These are phyloP conservation scores for Panicum hallii DNA, from an alignment of 202 grass and related monocot genomes.

Conservation along the genomic window DNA sequence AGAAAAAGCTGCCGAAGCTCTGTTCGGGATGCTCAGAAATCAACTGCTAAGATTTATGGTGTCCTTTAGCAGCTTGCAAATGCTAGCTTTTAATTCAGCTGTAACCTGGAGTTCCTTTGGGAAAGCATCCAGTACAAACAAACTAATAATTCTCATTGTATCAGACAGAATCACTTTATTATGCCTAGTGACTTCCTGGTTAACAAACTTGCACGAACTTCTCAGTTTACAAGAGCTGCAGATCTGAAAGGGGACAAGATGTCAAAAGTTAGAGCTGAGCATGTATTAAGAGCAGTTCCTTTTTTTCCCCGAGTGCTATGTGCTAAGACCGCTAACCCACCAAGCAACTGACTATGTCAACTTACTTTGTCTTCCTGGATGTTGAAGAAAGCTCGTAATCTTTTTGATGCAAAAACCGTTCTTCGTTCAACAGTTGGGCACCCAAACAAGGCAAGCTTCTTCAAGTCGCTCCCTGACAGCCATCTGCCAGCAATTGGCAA, in stretches of 20 bases:
- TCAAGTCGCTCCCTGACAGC: constrained; percentile 80
- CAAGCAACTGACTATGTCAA: constrained; percentile 1
- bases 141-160: constrained; percentile 65
- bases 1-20: background rate
- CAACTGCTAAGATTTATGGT: constrained; percentile 71
- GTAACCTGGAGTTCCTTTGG: constrained; percentile 48
- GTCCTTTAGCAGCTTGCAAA: constrained; percentile 74
- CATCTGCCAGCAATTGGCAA: constrained; percentile 51
- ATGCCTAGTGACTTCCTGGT: constrained; percentile 61
- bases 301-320: background rate
- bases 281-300: background rate
- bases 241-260: constrained; percentile 52
- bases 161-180: constrained; percentile 75
- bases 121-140: constrained; percentile 67
- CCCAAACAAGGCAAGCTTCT: constrained; percentile 73
- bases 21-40: constrained; percentile 10
- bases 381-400: constrained; percentile 71
- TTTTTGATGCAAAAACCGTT: constrained; percentile 80
- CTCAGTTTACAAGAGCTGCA: constrained; percentile 73
- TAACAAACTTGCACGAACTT: constrained; percentile 72
- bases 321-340: background rate
- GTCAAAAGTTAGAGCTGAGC: constrained; percentile 4
- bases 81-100: constrained; percentile 60
- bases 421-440: constrained; percentile 66
- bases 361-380: constrained; percentile 79